phyloP scores from a whole-genome alignment of 192 early-diverging fungal genomes.

The Linnemannia schmuckeri region DNA sequence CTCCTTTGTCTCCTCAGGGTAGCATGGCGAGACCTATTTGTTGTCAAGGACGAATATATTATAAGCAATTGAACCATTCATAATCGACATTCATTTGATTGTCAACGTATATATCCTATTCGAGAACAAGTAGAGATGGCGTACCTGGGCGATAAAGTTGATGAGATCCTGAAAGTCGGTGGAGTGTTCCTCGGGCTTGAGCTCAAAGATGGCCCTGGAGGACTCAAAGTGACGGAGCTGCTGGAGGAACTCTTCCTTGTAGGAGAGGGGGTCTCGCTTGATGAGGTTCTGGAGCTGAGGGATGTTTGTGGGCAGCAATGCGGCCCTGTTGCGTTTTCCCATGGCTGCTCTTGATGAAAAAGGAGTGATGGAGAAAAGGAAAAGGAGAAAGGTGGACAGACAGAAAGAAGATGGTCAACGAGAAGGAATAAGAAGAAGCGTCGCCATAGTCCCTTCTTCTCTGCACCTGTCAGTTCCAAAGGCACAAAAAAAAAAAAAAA shows the following conservation, averaged over 20 bases:
- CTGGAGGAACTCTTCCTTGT: constrained; percentile 94
- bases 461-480: background rate
- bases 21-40: constrained; percentile 82
- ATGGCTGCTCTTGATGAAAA: constrained; percentile 48
- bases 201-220: constrained; percentile 85
- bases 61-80: too few species aligned
- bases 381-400: background rate
- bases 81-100: background rate
- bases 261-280: constrained; percentile 93
- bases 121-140: background rate
- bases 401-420: constrained; percentile 11
- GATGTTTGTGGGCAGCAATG: constrained; percentile 82
- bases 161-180: constrained; percentile 91
- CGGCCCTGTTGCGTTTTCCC: constrained; percentile 73
- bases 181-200: constrained; percentile 87
- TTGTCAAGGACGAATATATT: background rate
- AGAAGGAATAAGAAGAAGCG: background rate
- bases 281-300: constrained; percentile 99
- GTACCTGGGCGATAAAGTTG: constrained; percentile 87
- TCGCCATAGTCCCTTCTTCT: background rate
- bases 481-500: constrained; percentile 11
- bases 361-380: background rate
- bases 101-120: background rate
- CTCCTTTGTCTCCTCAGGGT: constrained; percentile 80
- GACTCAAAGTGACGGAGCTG: constrained; percentile 95